Evolutionary conservation across 2,329 filamentous ascomycete species (phyloP), one percentile per base, ranked within the genome.

Genomic region (Colletotrichum orbiculare): DNA sequence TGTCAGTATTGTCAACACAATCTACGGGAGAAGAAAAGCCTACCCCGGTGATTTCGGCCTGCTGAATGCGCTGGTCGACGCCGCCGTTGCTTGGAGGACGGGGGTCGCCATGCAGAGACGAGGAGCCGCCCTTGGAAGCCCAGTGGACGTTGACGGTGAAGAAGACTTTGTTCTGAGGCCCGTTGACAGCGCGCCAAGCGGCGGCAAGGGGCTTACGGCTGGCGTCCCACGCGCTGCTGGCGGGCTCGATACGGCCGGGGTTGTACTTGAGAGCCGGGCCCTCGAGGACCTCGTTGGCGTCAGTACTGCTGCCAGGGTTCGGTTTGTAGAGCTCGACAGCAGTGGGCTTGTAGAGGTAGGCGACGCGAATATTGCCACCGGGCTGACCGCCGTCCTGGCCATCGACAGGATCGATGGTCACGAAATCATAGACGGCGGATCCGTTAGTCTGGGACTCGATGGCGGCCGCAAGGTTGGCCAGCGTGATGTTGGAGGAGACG

Each of bases 91-190:
- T 80, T 0, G 90, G 90, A 2, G 90, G 87, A 8, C 90, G 81
- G 0, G 83, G 78, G 70, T 92, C 89, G 8, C 90, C 89, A 67
- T 91, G 85, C 9, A 91, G 76, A 8, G 85, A 84, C 6, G 86
- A 86, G 25, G 86, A 85, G 42, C 90, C 90, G 35, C 88, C 88
- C 77, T 92, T 92, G 71, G 84, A 87, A 1, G 82, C 82, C 71
- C 87, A 87, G 77, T 92, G 90, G 43, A 92, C 87, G 71, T 92
- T 92, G 67, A 93, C 81, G 2, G 90, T 91, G 76, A 91, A 92
- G 76, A 92, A 89, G 0, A 76, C 72, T 67, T 82, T 84, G 66
- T 76, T 81, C 64, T 81, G 78, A 35, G 75, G 76, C 3, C 82
- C 82, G 62, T 84, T 82, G 39, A 86, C 77, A 0, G 87, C 82